Base-by-base conservation (phyloP, 106 monocot genomes). In the Triglochin maritima region DNA sequence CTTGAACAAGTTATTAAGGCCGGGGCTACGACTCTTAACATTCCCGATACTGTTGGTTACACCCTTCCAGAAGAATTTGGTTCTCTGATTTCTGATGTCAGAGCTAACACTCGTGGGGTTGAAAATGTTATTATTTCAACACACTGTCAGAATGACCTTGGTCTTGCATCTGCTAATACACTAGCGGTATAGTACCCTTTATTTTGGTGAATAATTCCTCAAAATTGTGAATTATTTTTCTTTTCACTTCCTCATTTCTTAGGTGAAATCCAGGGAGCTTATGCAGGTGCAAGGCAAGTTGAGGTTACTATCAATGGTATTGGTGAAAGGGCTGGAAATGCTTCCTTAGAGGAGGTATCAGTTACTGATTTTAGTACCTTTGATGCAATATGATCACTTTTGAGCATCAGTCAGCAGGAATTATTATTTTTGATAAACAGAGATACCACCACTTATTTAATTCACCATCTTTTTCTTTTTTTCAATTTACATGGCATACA, bases 271-370 rank as follows among this genome's bases (percentile, higher is more conserved):
- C 79, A 96, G 95, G 95, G 90, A 9, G 90, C 83, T 69, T 56
- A 59, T 74, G 90, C 85, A 49, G 95, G 95, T 46, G 95, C 95
- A 67, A 72, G 95, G 59, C 95, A 96, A 66, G 41, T 96, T 68
- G 88, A 96, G 70, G 87, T 88, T 44, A 90, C 95, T 43, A 63
- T 90, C 56, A 96, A 90, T 84, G 95, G 90, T 49, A 96, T 90
- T 72, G 95, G 95, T 68, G 90, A 96, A 80, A 87, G 95, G 78
- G 95, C 90, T 68, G 90, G 95, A 69, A 90, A 96, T 96, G 95
- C 95, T 81, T 88, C 95, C 29, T 71, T 96, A 60, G 95, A 96
- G 60, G 95, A 90, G 90, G 95, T 96, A 79, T n/a, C 44, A 5
- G 12, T 53, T 17, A 12, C 17, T 59, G 3, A 17, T 13, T 16